These are phyloP conservation scores for Mycosphaerella sp. DNA, from an alignment of 2,329 filamentous ascomycete genomes.

Conservation along the genomic window DNA sequence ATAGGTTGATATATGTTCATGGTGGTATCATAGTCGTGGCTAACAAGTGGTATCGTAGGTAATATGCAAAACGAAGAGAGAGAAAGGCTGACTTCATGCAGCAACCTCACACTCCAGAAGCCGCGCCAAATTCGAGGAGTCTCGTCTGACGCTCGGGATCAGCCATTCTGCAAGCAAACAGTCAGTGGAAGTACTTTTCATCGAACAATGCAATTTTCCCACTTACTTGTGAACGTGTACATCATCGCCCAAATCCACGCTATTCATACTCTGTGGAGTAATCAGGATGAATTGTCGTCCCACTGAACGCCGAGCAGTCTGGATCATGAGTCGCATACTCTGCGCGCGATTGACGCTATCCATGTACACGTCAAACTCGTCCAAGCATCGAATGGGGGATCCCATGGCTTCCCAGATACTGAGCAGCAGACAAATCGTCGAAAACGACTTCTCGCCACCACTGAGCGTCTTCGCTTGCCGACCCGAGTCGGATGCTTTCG, in stretches of 20 bases:
- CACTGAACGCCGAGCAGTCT: constrained; percentile 76
- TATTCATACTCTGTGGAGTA: constrained; percentile 75
- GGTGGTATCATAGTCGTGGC: neutral
- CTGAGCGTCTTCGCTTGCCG: constrained; percentile 87
- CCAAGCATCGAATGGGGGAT: constrained; percentile 84
- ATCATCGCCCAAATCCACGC: constrained; percentile 55
- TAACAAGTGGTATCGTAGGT: neutral
- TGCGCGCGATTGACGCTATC: constrained; percentile 91
- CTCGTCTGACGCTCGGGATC: constrained; percentile 25
- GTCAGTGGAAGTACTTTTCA: constrained; percentile 28
- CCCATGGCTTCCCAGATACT: constrained; percentile 98
- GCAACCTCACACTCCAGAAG: neutral
- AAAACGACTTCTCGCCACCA: constrained; percentile 96
- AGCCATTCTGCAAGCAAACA: constrained; percentile 14
- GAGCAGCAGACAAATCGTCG: constrained; percentile 86
- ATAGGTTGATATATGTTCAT: no score
- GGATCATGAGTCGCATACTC: constrained; percentile 89
- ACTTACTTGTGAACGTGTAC: constrained; percentile 66
- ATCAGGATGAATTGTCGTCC: constrained; percentile 94
- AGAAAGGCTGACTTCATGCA: neutral
- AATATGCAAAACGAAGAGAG: neutral
- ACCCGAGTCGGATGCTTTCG: constrained; percentile 60
- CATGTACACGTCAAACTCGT: constrained; percentile 99
- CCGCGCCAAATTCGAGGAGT: constrained; percentile 10
- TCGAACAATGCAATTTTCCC: no score